Percentiles rank a stretch among this genome's conserved stretches.
These are phyloP conservation scores for Lichtheimia hyalospora DNA, from an alignment of 371 early-diverging fungal genomes.

Conservation along the genomic window DNA sequence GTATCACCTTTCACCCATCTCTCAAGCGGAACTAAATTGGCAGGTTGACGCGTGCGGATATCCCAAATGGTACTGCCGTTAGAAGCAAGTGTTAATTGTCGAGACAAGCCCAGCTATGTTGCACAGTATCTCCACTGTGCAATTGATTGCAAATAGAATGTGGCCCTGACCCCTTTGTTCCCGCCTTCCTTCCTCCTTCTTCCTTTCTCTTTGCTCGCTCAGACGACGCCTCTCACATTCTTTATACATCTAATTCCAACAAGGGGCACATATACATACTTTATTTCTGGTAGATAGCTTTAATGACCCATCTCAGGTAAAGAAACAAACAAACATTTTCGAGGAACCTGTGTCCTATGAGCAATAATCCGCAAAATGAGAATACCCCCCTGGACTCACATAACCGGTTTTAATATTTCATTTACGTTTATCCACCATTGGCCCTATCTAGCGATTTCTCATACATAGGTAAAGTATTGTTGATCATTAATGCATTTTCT, in stretches of 20 bases:
- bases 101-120: neutral
- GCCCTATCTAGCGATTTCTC: slow-evolving; percentile 37
- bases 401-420: neutral
- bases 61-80: neutral
- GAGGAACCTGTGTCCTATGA: neutral
- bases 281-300: slow-evolving; percentile 2
- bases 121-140: neutral
- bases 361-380: neutral
- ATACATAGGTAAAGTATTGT: slow-evolving; percentile 30
- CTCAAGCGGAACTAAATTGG: slow-evolving; percentile 1
- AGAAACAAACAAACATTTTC: neutral
- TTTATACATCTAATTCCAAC: neutral
- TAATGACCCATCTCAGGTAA: slow-evolving; percentile 44
- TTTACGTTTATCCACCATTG: neutral
- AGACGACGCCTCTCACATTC: neutral
- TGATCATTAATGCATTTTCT: neutral
- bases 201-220: slow-evolving; percentile 5
- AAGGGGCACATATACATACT: neutral
- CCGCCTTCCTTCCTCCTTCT: slow-evolving; percentile 1
- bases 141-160: neutral
- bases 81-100: neutral
- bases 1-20: neutral
- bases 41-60: slow-evolving; percentile 5
- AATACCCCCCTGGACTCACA: neutral
- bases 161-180: neutral